A percentile compares a stretch with the other conserved stretches of the same genome.
Evolutionary conservation across 257 asterid genomes (phyloP).

Genomic region (Linaria vulgaris): DNA sequence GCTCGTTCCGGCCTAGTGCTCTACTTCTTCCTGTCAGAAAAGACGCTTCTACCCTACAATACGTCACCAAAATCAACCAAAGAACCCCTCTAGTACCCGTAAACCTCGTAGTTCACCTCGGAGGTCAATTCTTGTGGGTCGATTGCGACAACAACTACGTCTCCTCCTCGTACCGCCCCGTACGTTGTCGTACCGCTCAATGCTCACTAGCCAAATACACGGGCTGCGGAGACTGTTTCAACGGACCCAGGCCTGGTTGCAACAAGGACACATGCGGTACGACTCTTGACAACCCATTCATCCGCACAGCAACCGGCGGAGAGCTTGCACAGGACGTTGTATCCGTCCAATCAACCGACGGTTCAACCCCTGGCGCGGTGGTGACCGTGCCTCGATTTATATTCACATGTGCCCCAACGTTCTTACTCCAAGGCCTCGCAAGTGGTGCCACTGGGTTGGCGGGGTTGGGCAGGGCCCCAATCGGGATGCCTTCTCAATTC

Average conservation of each 20-base stretch:
- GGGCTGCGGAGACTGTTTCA: conserved; percentile 42
- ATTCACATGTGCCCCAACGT: conserved; percentile 45
- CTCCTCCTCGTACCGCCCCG: conserved; percentile 57
- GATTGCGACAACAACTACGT: conserved; percentile 58
- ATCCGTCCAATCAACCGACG: conserved; percentile 41
- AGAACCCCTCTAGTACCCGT: conserved; percentile 61
- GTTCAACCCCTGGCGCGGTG: conserved; percentile 41
- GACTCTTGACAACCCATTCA: conserved; percentile 45
- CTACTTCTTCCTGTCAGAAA: conserved; percentile 54
- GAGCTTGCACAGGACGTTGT: conserved; percentile 64
- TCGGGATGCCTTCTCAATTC: conserved; percentile 48
- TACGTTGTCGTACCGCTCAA: conserved; percentile 54
- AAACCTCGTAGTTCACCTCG: conserved; percentile 59
- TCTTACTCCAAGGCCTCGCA: conserved; percentile 46
- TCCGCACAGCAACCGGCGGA: conserved; percentile 33
- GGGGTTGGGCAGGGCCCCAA: conserved; percentile 52
- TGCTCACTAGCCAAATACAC: conserved; percentile 43
- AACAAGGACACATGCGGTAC: conserved; percentile 49
- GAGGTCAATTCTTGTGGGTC: conserved; percentile 64
- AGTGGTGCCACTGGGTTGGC: conserved; percentile 45
- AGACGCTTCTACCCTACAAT: conserved; percentile 59
- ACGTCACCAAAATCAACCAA: conserved; percentile 45
- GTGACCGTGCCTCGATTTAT: conserved; percentile 35
- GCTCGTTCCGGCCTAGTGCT: conserved; percentile 48
- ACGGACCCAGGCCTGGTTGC: conserved; percentile 57